Conservation (phyloP, 2,329 filamentous ascomycete genomes). For the Waltergamsia citrina region DNA sequence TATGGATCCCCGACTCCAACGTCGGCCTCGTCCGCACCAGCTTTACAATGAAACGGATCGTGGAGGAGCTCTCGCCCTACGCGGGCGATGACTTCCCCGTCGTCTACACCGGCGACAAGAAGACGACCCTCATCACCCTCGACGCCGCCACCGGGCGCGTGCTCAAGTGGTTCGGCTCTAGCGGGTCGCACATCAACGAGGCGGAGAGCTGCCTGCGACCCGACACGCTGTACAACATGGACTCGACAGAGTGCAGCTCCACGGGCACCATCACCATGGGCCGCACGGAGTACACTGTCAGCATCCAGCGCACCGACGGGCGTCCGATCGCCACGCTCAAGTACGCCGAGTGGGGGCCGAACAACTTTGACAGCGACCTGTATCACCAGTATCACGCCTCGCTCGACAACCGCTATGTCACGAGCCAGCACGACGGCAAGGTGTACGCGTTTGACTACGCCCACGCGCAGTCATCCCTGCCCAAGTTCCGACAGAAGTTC, state of each 20-base stretch:
- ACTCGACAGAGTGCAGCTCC: conserved; percentile 67
- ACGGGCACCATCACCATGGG: conserved; percentile 75
- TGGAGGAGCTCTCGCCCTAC: conserved; percentile 75
- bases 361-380: conserved; percentile 82
- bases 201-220: conserved; percentile 68
- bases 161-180: conserved; percentile 73
- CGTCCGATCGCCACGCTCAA: conserved; percentile 78
- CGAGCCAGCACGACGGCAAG: conserved; percentile 75
- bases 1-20: conserved; percentile 61
- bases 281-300: conserved; percentile 81
- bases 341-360: conserved; percentile 91
- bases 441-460: conserved; percentile 72
- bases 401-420: conserved; percentile 83
- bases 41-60: conserved; percentile 74
- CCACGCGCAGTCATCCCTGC: conserved; percentile 35
- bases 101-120: conserved; percentile 86
- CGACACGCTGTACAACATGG: conserved; percentile 55
- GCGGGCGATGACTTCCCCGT: conserved; percentile 66
- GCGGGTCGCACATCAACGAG: conserved; percentile 57
- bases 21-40: conserved; percentile 55
- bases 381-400: conserved; percentile 71
- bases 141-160: conserved; percentile 79
- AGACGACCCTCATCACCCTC: conserved; percentile 79
- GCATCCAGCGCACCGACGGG: conserved; percentile 67
- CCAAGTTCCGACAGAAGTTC: conserved; percentile 60